Conservation (phyloP, 148 eudicot genomes). For the Nepenthes mirabilis region DNA sequence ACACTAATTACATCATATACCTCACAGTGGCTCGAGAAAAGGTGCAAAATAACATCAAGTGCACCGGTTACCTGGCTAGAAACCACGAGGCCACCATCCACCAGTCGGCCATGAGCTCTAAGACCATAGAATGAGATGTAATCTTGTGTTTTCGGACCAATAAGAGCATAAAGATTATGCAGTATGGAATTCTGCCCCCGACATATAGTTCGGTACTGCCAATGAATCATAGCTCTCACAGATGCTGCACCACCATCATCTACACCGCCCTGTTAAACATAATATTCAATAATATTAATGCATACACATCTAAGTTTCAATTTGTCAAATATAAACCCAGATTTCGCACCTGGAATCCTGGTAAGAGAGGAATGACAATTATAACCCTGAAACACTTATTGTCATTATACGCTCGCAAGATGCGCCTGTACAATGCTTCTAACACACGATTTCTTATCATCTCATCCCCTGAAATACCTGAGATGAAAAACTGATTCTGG, state of each 20-base stretch:
- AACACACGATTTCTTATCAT: slow-evolving; percentile 74
- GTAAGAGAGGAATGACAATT: slow-evolving; percentile 86
- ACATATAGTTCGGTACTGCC: slow-evolving; percentile 97
- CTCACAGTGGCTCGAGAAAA: too few relatives aligned
- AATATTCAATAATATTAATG: slow-evolving; percentile 3
- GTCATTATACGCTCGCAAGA: slow-evolving; percentile 75
- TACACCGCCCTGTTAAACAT: slow-evolving; percentile 68
- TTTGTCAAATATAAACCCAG: background rate
- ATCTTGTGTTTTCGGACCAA: slow-evolving; percentile 77
- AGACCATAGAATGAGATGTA: slow-evolving; percentile 96
- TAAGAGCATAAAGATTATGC: slow-evolving; percentile 63
- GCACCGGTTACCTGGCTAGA: slow-evolving; percentile 65
- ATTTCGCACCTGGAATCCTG: slow-evolving; percentile 87
- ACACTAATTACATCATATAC: too few relatives aligned
- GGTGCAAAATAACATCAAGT: too few relatives aligned
- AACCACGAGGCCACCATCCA: slow-evolving; percentile 71
- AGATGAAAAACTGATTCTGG: slow-evolving; percentile 98
- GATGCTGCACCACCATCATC: slow-evolving; percentile 99
- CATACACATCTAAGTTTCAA: background rate
- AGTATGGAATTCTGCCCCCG: slow-evolving; percentile 79
- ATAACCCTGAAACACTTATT: slow-evolving; percentile 85
- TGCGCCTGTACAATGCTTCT: slow-evolving; percentile 74
- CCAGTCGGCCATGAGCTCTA: slow-evolving; percentile 80
- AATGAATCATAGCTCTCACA: slow-evolving; percentile 95
- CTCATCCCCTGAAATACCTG: slow-evolving; percentile 94